phyloP scores from a whole-genome alignment of 108 stramenopile genomes.

The Cyclostephanos invisitatus region DNA sequence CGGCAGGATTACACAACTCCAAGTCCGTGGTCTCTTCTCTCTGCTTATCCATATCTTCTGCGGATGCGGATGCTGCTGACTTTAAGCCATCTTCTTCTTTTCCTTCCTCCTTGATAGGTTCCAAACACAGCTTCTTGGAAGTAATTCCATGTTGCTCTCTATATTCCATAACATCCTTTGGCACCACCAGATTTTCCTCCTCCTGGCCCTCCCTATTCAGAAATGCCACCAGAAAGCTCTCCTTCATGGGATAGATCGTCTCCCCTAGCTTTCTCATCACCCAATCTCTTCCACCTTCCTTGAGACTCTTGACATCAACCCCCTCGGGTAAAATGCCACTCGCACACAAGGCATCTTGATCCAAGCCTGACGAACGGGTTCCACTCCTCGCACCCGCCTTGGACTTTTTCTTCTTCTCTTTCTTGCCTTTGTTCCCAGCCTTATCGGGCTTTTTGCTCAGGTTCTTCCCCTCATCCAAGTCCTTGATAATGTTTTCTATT shows the following conservation, averaged over 20 bases:
- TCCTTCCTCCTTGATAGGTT: slow-evolving; percentile 22
- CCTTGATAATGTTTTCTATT: slow-evolving; percentile 97
- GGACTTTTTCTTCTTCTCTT: slow-evolving; percentile 65
- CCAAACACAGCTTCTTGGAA: slow-evolving; percentile 9
- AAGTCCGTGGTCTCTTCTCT: background rate
- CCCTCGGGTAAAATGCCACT: slow-evolving; percentile 78
- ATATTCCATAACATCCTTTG: slow-evolving; percentile 77
- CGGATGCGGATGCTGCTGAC: background rate
- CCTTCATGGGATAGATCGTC: slow-evolving; percentile 96
- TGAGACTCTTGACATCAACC: slow-evolving; percentile 74
- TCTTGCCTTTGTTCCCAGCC: slow-evolving; percentile 74
- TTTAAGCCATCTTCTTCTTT: slow-evolving; percentile 7
- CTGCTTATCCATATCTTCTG: background rate
- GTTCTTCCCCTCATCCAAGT: slow-evolving; percentile 84
- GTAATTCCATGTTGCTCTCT: slow-evolving; percentile 61
- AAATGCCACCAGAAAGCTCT: slow-evolving; percentile 95
- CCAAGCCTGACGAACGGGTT: slow-evolving; percentile 84
- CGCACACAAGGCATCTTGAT: slow-evolving; percentile 82
- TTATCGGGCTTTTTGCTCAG: slow-evolving; percentile 49
- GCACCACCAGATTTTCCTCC: slow-evolving; percentile 77
- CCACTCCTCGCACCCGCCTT: slow-evolving; percentile 78
- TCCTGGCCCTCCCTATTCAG: slow-evolving; percentile 84
- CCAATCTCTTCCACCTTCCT: slow-evolving; percentile 85
- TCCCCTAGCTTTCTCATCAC: slow-evolving; percentile 94
- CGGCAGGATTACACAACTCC: background rate